Evolutionary conservation across 73 alveolate species (phyloP).

Genomic region (Tetrahymena thermophila): DNA sequence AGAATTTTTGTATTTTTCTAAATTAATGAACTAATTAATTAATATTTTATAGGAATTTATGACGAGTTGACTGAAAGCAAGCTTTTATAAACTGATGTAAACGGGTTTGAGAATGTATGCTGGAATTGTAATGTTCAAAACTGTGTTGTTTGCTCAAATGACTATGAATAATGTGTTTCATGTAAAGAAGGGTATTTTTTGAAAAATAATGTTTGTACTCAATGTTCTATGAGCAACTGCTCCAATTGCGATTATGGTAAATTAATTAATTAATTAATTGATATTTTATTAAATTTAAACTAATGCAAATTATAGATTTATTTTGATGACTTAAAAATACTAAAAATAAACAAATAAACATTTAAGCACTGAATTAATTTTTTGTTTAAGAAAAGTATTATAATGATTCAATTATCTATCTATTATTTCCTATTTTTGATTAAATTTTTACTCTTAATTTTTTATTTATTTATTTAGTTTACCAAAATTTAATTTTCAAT

Average conservation of each 20-base stretch:
- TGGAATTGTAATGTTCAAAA: background rate
- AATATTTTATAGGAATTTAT: background rate
- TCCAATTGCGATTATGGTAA: background rate
- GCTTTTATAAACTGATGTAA: background rate
- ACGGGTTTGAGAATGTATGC: background rate
- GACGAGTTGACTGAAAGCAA: background rate
- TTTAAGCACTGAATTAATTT: no score
- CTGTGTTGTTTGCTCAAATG: background rate
- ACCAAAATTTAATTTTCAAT: no score
- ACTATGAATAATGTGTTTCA: background rate
- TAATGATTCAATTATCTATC: no score
- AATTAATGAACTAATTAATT: background rate
- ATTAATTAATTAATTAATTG: background rate
- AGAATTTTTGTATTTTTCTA: background rate
- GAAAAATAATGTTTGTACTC: background rate
- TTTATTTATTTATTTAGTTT: no score
- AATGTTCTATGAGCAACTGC: background rate
- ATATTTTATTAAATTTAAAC: no score
- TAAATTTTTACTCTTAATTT: no score
- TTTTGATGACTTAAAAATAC: no score
- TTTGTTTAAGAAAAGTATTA: no score
- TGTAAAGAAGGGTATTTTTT: background rate
- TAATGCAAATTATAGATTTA: background rate
- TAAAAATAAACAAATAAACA: no score
- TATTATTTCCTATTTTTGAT: no score